These are phyloP conservation scores for Termitomyces sp. DNA, from an alignment of 768 basidiomycete genomes.

Conservation along the genomic window DNA sequence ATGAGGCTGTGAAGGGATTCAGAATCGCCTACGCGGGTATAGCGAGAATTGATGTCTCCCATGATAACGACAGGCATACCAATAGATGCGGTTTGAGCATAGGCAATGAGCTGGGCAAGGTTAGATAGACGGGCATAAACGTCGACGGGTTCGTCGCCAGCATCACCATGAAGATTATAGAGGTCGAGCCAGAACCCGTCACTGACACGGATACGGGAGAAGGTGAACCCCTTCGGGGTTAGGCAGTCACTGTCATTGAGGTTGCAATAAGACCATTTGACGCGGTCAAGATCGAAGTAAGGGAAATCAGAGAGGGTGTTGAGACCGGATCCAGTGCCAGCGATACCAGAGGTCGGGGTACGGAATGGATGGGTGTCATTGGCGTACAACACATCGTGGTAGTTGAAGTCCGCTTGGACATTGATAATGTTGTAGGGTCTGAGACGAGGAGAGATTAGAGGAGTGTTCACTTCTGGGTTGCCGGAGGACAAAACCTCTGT, in stretches of 20 bases:
- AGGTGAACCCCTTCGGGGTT: conserved; percentile 40
- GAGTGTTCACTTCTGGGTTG: conserved; percentile 28
- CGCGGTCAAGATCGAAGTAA: conserved; percentile 32
- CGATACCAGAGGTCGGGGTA: conserved; percentile 37
- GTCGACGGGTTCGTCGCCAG: conserved; percentile 32
- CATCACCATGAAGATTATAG: conserved; percentile 40
- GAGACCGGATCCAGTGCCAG: conserved; percentile 32
- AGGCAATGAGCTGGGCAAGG: conserved; percentile 30
- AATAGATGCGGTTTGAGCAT: conserved; percentile 27
- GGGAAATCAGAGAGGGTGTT: conserved; percentile 36
- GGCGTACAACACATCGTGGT: conserved; percentile 33
- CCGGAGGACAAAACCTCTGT: conserved; percentile 29
- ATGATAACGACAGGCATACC: conserved; percentile 36
- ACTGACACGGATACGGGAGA: conserved; percentile 29
- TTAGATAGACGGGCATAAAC: conserved; percentile 31
- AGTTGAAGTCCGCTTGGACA: conserved; percentile 40
- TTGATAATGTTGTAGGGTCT: conserved; percentile 31
- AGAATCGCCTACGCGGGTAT: conserved; percentile 31
- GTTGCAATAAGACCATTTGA: conserved; percentile 30
- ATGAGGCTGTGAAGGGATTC: conserved; percentile 25
- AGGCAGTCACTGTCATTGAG: conserved; percentile 33
- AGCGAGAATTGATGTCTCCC: conserved; percentile 38
- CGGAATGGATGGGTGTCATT: conserved; percentile 34
- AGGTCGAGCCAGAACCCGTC: conserved; percentile 34
- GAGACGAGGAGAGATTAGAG: conserved; percentile 31